Base-by-base conservation (phyloP, 139 green algal genomes). In the Micromonas commoda region DNA sequence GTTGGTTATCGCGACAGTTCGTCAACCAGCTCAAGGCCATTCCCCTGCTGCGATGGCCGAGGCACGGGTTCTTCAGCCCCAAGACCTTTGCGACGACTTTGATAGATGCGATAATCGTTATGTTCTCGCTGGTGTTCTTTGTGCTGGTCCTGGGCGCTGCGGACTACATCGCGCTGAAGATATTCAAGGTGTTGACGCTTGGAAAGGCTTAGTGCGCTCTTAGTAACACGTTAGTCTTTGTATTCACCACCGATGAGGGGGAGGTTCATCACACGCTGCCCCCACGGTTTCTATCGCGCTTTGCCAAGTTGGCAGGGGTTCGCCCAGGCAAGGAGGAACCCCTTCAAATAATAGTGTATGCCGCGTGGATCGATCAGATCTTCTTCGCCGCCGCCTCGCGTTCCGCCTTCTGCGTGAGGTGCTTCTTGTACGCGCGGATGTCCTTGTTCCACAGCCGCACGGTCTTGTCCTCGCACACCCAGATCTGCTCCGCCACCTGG, bases 401-500 rank as follows among this genome's bases (percentile, higher is more conserved):
- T 32, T 75, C 68, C 73, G 64, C 68, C 34, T 84, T 88, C 23
- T 82, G 77, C 66, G 84, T 86, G 3, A 97, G 84, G 65, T 96
- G 87, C 74, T 89, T 77, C 88, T 97, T 98, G 85, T 96, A 97
- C 4, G 51, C 81, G 20, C 82, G 53, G 70, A 98, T 98, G 83
- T 94, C 89, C 23, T 91, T 89, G 21, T 88, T 71, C 92, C 93
- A 97, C 38, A 60, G 71, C 5, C 76, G 82, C 51, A 97, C 90
- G 16, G 60, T 84, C 6, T 87, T 84, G 73, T 92, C 79, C 31
- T 87, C 85, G 57, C 97, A 95, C 73, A 94, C 88, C 93, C 93
- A 97, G 74, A 97, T 97, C 83, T 97, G 91, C 35, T 93, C 91
- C 63, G 88, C 90, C 23, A 92, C 89, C 81, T 91, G 87, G 68